Base-by-base conservation (phyloP, 2,329 filamentous ascomycete species). In the Metarhizium anisopliae region DNA sequence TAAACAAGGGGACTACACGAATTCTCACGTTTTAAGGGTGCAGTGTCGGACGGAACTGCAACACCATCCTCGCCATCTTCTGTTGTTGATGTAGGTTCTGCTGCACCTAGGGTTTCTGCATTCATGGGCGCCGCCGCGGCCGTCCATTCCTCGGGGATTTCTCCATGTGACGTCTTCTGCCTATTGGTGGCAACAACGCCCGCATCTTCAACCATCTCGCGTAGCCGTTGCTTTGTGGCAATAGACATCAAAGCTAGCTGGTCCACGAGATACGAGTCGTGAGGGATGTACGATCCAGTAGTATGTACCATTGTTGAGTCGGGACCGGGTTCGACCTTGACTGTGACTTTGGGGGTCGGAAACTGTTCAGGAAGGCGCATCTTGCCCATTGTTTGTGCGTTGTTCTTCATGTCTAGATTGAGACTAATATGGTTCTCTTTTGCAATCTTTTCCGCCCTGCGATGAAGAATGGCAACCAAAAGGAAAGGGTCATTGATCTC, bases 171-270 rank as follows among this genome's bases (percentile, higher is more conserved):
- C 20, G 87, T 89, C 58, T 80, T 84, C 66, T 89, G 87, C 54
- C 93, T 83, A 57, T 83, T 87, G 57, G 79, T 78, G 3, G 90
- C 82, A 50, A 95, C 72, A 10, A 79, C 79, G 55, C 85, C 82
- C 11, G 90, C 85, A 63, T 96, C 91, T 65, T 92, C 87, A 3
- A 96, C 67, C 35, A 96, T 72, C 13, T 84, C 82, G 54, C 89
- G 80, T 42, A 96, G 63, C 32, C 90, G 82, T 62, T 95, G 87
- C 66, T 93, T 90, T 10, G 90, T 85, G 18, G 89, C 89, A 56
- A 96, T 80, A 6, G 90, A 94, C 56, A 96, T 69, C 16, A 96
- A 77, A 30, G 89, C 87, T 49, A 96, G 73, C 61, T 96, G 88
- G 59, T 96, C 91, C 14, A 88, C 86, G 38, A 96, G 75, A 54